Base-by-base conservation (phyloP, 345 rosid genomes). In the Salix viminalis region DNA sequence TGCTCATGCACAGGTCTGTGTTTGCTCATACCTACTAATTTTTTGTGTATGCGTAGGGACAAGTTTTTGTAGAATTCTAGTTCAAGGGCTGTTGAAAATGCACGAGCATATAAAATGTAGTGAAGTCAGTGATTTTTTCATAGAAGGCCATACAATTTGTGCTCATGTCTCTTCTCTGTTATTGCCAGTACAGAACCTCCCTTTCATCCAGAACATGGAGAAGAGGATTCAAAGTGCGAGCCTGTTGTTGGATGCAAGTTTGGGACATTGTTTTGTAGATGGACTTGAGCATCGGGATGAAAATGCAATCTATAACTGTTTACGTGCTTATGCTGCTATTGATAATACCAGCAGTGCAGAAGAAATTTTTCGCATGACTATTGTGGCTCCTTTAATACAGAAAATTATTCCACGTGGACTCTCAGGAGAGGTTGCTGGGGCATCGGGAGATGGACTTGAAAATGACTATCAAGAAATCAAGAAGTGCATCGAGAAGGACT, bases 131-230 rank as follows among this genome's bases (percentile, higher is more conserved):
- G 12, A 69, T 12, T n/a, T 23, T 39, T 72, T 69, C 72, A 18
- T 28, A 30, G 61, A 60, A 50, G 71, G 72, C 74, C 66, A 13
- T 79, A 68, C 80, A 76, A 61, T 75, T 66, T 76, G 75, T 84
- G 84, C 90, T 88, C 84, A 89, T 87, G 80, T 84, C 82, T 76
- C 74, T 81, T 83, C 83, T 90, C 81, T 76, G 66, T 89, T 85
- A 78, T 36, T 92, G 97, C 93, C 91, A 89, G 95, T 91, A 91
- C 94, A 94, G 99, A 87, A 90, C 84, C 98, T 96, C 77, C 99
- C 99, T 83, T 96, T 96, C 84, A 88, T 96, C 77, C 89, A 89
- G 84, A 96, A 94, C 87, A 91, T 96, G 92, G 97, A 96, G 86
- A 96, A 94, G 92, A 94, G 97, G 83, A 91, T 91, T 83, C 93